These are phyloP conservation scores for Tephrocybe sp. DNA, from an alignment of 768 basidiomycete species.

Conservation along the genomic window DNA sequence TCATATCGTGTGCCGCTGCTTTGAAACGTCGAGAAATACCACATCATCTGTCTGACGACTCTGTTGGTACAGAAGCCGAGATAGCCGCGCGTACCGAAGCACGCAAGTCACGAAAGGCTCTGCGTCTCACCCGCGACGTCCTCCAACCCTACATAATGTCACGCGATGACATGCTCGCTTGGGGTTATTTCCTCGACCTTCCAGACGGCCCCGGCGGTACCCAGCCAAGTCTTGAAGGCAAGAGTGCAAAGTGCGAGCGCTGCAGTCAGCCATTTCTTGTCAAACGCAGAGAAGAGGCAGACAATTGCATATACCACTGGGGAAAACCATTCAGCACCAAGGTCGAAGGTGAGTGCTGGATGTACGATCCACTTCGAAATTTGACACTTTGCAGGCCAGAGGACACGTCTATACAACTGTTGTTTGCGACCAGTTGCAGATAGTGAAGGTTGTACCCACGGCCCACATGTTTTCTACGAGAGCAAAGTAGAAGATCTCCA, in stretches of 20 bases:
- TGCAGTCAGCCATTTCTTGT: conserved; percentile 73
- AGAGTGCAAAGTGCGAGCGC: conserved; percentile 71
- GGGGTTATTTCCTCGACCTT: conserved; percentile 69
- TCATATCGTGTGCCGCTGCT: conserved; percentile 48
- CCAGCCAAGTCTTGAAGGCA: conserved; percentile 58
- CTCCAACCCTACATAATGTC: conserved; percentile 63
- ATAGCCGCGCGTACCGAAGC: conserved; percentile 53
- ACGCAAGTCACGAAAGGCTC: conserved; percentile 47
- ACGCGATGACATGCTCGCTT: conserved; percentile 51
- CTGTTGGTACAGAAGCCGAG: conserved; percentile 76
- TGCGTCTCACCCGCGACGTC: conserved; percentile 48
- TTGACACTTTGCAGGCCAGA: conserved; percentile 53
- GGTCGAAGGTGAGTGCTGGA: conserved; percentile 54
- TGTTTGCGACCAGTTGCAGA: conserved; percentile 63
- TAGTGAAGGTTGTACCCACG: conserved; percentile 68
- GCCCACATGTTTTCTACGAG: conserved; percentile 93
- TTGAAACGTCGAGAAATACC: conserved; percentile 54
- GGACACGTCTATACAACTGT: conserved; percentile 69
- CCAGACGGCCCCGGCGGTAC: conserved; percentile 67
- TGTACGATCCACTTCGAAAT: background rate
- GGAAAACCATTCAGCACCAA: conserved; percentile 63
- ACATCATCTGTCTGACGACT: conserved; percentile 55
- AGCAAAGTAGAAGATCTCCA: conserved; percentile 63
- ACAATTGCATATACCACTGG: conserved; percentile 81
- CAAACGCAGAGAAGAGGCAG: conserved; percentile 49